Evolutionary conservation across 306 rosid genomes (phyloP).

Genomic region (Vigna trinervia): DNA sequence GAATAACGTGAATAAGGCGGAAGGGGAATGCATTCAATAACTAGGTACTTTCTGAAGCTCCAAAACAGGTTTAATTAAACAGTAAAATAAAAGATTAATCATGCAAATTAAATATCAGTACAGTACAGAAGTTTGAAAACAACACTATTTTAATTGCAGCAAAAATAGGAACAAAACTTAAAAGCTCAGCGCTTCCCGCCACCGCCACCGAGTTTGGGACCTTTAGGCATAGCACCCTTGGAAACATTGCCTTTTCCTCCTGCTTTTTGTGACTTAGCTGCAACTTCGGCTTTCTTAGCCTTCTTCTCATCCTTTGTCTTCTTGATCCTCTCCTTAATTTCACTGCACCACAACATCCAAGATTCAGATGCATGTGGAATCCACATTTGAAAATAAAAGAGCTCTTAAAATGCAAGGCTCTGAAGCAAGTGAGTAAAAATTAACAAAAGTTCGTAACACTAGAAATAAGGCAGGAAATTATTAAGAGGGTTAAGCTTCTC

Average conservation of each 20-base stretch:
- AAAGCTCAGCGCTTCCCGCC: constrained; percentile 79
- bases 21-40: constrained; percentile 4
- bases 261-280: constrained; percentile 65
- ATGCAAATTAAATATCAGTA: constrained; percentile 40
- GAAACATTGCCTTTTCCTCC: constrained; percentile 59
- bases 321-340: constrained; percentile 86
- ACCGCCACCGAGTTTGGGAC: constrained; percentile 89
- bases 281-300: constrained; percentile 85
- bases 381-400: neutral
- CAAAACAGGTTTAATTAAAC: constrained; percentile 34
- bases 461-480: neutral
- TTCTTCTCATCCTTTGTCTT: constrained; percentile 92
- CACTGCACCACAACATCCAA: constrained; percentile 52
- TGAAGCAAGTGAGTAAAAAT: too few relatives aligned
- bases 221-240: constrained; percentile 75
- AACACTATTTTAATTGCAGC: constrained; percentile 33
- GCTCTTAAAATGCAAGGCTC: too few relatives aligned
- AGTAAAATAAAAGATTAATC: constrained; percentile 20
- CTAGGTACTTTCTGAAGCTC: constrained; percentile 16
- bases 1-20: neutral
- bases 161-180: constrained; percentile 34
- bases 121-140: constrained; percentile 38
- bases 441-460: neutral
- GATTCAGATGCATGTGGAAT: neutral
- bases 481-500: too few relatives aligned